Base-by-base conservation (phyloP, 192 early-diverging fungal species). In the Rhizophagus sp. region DNA sequence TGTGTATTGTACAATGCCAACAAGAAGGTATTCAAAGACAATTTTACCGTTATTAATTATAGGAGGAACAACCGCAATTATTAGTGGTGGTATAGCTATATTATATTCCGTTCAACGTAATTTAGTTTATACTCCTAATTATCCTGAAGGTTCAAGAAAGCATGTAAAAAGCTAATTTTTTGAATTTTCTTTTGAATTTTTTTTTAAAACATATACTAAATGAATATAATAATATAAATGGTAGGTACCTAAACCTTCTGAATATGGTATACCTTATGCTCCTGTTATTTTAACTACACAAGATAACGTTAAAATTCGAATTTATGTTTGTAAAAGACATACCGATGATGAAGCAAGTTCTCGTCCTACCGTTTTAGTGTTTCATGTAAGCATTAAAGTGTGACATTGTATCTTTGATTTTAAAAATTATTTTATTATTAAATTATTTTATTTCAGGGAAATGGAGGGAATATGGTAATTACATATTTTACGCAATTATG, bases 381-480 rank as follows among this genome's bases (percentile, higher is more conserved):
- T 93, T 73, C 97, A 98, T 81, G 91, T 87, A 82, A 85, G 66
- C 5, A 12, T 27, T 11, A 34, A 3, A 34, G 0, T 8, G 24
- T 25, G 25, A 25, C 13, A 17, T 15, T 73, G 25, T 41, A 25
- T 25, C 6, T 4, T 73, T 11, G 17, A 73, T 3, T 41, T 13
- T 6, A 22, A 15, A 24, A 27, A 44, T 30, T 19, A 41, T 50
- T 13, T 44, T 13, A 7, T 47, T n/a, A 17, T 30, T 15, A 4
- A 34, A 3, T 49, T 15, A 22, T 15, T 25, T 27, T 41, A 41
- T 27, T 30, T 79, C 44, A 91, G 87, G 96, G 96, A 39, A 99
- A 99, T 80, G 97, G 97, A 27, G 98, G 98, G 30, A 99, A 99
- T 83, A 96, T 97, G 91, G 90, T 66, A 33, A 17, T 33, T 33